Conservation (phyloP, 2,329 filamentous ascomycete genomes). For the Ophiostoma triangulosporum region DNA sequence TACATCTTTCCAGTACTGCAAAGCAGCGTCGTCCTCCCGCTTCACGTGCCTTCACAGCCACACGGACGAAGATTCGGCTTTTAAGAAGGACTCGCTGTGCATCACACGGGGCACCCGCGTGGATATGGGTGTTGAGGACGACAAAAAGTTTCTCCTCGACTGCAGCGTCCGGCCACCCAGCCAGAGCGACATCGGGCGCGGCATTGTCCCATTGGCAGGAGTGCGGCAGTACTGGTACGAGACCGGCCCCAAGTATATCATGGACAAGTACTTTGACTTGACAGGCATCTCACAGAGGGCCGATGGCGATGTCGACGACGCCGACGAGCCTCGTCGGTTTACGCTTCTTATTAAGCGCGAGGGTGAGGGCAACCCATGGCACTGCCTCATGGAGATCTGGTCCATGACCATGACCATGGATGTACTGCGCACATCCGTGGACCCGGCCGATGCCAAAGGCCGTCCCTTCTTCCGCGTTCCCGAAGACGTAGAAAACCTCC, state of each 20-base stretch:
- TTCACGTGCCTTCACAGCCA: conserved; percentile 13
- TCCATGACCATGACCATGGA: conserved; percentile 13
- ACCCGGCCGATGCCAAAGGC: not conserved
- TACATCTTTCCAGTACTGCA: conserved; percentile 10
- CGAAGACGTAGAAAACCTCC: conserved; percentile 8
- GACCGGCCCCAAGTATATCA: conserved; percentile 10
- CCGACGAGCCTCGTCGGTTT: not conserved
- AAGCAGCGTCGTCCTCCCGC: not conserved
- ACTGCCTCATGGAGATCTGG: conserved; percentile 14
- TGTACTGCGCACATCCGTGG: conserved; percentile 9
- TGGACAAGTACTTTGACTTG: conserved; percentile 8
- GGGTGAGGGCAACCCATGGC: conserved; percentile 12
- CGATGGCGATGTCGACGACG: too few species aligned
- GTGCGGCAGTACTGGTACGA: conserved; percentile 12
- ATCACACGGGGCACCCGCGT: conserved; percentile 4
- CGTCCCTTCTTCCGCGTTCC: conserved; percentile 4
- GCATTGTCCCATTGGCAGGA: conserved; percentile 3
- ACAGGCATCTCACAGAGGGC: not conserved
- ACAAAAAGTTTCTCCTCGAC: conserved; percentile 1
- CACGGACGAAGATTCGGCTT: not conserved
- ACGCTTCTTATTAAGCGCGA: conserved; percentile 13
- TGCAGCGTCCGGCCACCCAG: conserved; percentile 6
- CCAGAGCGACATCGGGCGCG: not conserved
- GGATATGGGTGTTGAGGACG: not conserved
- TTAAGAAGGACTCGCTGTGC: conserved; percentile 10